Evolutionary conservation across 306 rosid species (phyloP).

Genomic region (Ormosia semicastrata): DNA sequence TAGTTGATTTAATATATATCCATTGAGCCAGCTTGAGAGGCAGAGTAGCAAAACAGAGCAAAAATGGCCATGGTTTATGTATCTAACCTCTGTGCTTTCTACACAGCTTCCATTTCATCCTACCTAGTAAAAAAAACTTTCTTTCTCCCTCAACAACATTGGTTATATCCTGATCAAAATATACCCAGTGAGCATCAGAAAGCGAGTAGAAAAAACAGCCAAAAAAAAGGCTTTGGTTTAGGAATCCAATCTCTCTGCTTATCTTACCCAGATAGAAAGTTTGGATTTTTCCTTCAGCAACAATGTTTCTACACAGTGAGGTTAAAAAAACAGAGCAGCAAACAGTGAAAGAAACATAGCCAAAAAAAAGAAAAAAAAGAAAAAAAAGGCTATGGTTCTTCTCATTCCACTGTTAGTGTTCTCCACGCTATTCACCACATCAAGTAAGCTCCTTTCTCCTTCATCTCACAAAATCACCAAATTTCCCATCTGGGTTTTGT

Average conservation of each 20-base stretch:
- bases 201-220: neutral
- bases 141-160: neutral
- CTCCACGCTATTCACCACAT: constrained; percentile 23
- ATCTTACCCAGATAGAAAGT: neutral
- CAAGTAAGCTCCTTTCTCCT: constrained; percentile 32
- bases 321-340: neutral
- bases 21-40: neutral
- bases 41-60: neutral
- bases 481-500: neutral
- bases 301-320: neutral
- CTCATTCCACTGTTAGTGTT: constrained; percentile 30
- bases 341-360: neutral
- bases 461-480: neutral
- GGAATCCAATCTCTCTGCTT: neutral
- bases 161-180: neutral
- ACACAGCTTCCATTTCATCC: neutral
- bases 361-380: neutral
- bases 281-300: neutral
- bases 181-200: neutral
- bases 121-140: neutral
- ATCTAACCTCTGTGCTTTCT: neutral
- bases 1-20: neutral
- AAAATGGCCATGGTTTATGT: neutral
- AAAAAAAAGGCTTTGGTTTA: neutral
- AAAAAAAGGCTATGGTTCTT: constrained; percentile 31